A percentile compares a stretch with the other conserved stretches of the same genome.
These are phyloP conservation scores for Aspergillaceae sp. DNA, from an alignment of 2,329 filamentous ascomycete genomes.

Conservation along the genomic window DNA sequence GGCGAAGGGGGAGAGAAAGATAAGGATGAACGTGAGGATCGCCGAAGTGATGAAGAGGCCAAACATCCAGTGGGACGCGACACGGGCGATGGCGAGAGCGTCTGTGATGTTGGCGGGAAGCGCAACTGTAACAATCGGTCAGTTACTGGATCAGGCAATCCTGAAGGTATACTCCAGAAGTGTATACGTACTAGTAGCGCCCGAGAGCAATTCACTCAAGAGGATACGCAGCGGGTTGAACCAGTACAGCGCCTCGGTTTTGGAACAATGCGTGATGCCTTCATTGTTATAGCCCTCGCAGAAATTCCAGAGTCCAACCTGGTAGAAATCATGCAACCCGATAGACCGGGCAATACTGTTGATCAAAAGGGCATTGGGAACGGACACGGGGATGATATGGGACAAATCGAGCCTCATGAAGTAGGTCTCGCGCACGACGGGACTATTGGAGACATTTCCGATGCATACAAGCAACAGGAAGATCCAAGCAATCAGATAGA, in stretches of 20 bases:
- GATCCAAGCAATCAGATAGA: constrained; percentile 65
- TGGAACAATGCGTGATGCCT: constrained; percentile 64
- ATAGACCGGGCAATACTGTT: constrained; percentile 81
- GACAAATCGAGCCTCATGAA: constrained; percentile 79
- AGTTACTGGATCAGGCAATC: background rate
- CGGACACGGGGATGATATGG: constrained; percentile 65
- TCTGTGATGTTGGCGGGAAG: constrained; percentile 65
- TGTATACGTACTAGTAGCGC: constrained; percentile 57
- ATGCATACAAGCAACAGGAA: constrained; percentile 76
- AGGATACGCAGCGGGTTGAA: constrained; percentile 85
- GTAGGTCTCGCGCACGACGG: constrained; percentile 61
- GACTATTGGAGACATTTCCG: constrained; percentile 59
- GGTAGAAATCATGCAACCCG: constrained; percentile 89
- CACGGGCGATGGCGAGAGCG: constrained; percentile 64
- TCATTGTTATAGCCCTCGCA: constrained; percentile 74
- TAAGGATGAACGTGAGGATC: constrained; percentile 61
- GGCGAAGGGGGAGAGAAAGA: constrained; percentile 54
- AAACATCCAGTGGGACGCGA: constrained; percentile 80
- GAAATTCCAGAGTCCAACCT: constrained; percentile 83
- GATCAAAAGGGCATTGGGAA: constrained; percentile 65
- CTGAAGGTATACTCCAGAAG: background rate
- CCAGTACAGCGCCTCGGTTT: constrained; percentile 65
- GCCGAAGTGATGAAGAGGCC: constrained; percentile 69
- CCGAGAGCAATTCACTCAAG: constrained; percentile 67
- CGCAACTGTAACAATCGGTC: constrained; percentile 46